phyloP scores from a whole-genome alignment of 1,284 basidiomycete genomes.

The Microbotryum violaceum region DNA sequence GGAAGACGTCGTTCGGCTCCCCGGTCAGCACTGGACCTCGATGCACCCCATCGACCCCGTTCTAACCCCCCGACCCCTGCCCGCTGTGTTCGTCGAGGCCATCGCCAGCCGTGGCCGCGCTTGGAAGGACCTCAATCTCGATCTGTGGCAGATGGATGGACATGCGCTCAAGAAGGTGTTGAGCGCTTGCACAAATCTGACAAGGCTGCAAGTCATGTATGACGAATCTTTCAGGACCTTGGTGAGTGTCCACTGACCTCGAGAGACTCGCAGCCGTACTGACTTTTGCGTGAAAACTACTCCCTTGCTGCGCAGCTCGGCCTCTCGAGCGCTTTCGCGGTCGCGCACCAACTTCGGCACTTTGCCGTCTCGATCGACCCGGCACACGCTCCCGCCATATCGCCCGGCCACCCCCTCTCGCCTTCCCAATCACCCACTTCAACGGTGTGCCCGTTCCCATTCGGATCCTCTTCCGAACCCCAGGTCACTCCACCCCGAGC shows the following conservation, averaged over 20 bases:
- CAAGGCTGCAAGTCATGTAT: constrained; percentile 12
- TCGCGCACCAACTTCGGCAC: constrained; percentile 3
- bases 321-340: constrained; percentile 14
- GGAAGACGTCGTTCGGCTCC: constrained; percentile 3
- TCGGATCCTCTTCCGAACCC: background rate
- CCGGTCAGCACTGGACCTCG: constrained; percentile 15
- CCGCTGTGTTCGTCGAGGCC: constrained; percentile 2
- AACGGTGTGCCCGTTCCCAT: background rate
- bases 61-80: constrained; percentile 5
- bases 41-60: constrained; percentile 13
- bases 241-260: constrained; percentile 1
- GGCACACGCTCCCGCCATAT: constrained; percentile 10
- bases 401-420: background rate
- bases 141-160: constrained; percentile 10
- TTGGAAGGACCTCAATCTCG: constrained; percentile 20
- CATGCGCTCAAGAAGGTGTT: constrained; percentile 16
- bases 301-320: constrained; percentile 7
- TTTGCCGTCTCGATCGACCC: constrained; percentile 21
- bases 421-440: background rate
- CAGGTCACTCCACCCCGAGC: background rate
- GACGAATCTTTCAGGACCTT: constrained; percentile 20
- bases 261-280: background rate
- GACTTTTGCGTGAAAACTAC: background rate
- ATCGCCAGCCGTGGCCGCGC: background rate
- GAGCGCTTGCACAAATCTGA: constrained; percentile 8